Evolutionary conservation across 768 basidiomycete genomes (phyloP).

Genomic region (Mycena capillaripes): DNA sequence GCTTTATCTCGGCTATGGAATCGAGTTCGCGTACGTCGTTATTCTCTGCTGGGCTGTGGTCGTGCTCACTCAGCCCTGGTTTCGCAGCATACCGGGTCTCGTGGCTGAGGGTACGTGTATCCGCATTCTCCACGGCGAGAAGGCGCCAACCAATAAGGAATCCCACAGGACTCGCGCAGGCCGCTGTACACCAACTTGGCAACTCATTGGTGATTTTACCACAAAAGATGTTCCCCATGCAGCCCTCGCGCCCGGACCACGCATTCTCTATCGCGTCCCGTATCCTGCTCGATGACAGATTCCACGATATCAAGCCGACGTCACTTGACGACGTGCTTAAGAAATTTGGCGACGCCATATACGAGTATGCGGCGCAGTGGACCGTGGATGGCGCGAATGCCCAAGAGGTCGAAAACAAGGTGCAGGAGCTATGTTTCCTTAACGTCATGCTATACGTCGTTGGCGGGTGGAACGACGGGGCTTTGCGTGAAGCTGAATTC

Average conservation of each 20-base stretch:
- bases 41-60: background rate
- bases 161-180: conserved; percentile 66
- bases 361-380: conserved; percentile 60
- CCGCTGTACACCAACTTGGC: conserved; percentile 59
- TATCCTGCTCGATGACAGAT: conserved; percentile 64
- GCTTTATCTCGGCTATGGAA: conserved; percentile 74
- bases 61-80: conserved; percentile 5
- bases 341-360: conserved; percentile 56
- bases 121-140: background rate
- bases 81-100: conserved; percentile 60
- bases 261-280: conserved; percentile 68
- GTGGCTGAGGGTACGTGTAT: conserved; percentile 68
- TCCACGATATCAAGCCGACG: conserved; percentile 41
- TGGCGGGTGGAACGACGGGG: conserved; percentile 60
- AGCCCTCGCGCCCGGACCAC: conserved; percentile 42
- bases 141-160: background rate
- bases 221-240: conserved; percentile 8
- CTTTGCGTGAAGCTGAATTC: conserved; percentile 55
- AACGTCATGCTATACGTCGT: conserved; percentile 67
- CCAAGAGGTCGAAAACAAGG: conserved; percentile 61
- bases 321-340: conserved; percentile 51
- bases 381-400: conserved; percentile 50
- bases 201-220: conserved; percentile 10
- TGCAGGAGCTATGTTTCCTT: conserved; percentile 75
- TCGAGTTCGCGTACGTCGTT: conserved; percentile 62